Conservation (phyloP, 139 green algal genomes). For the Volvox reticuliferus region DNA sequence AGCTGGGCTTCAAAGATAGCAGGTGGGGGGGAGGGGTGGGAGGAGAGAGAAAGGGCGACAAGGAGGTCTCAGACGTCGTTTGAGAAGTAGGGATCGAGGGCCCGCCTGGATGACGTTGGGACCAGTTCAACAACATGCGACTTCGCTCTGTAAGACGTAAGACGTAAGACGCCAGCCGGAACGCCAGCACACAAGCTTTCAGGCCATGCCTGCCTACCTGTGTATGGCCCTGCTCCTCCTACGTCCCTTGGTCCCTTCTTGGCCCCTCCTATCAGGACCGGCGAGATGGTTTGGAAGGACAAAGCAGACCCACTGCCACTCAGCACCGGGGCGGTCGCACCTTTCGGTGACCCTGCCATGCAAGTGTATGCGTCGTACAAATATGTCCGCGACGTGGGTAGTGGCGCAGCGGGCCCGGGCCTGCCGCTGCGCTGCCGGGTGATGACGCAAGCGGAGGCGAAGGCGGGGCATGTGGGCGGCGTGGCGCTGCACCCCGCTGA, state of each 20-base stretch:
- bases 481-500: background rate
- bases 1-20: constrained; percentile 39
- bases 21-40: background rate
- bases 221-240: too few relatives aligned
- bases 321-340: background rate
- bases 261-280: background rate
- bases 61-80: background rate
- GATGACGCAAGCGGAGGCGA: background rate
- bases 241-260: too few relatives aligned
- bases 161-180: too few relatives aligned
- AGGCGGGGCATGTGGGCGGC: constrained; percentile 18
- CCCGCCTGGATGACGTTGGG: too few relatives aligned
- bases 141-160: too few relatives aligned
- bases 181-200: too few relatives aligned
- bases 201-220: too few relatives aligned
- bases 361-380: constrained; percentile 49
- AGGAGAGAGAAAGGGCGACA: background rate
- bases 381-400: constrained; percentile 26
- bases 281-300: constrained; percentile 35
- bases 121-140: too few relatives aligned
- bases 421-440: constrained; percentile 4
- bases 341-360: background rate
- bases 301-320: background rate
- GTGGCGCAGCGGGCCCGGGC: background rate
- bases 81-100: too few relatives aligned